Evolutionary conservation across 768 basidiomycete genomes (phyloP).

Genomic region (Kondoa subrosea): DNA sequence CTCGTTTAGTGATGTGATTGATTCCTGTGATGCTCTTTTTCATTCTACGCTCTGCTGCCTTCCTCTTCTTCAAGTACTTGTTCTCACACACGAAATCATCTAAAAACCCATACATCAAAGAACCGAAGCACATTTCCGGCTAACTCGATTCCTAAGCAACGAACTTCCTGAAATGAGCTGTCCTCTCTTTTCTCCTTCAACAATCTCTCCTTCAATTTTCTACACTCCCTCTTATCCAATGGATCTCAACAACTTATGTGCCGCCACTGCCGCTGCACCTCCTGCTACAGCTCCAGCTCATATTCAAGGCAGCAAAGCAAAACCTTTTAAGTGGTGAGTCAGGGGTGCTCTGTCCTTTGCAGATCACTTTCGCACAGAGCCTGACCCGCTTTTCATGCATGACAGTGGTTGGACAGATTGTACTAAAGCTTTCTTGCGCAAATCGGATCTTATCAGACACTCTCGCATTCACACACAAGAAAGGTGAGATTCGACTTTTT

Average conservation of each 20-base stretch:
- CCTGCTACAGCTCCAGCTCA: background rate
- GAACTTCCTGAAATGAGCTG: background rate
- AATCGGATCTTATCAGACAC: conserved; percentile 34
- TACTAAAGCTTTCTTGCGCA: conserved; percentile 33
- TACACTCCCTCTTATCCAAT: background rate
- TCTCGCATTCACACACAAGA: conserved; percentile 36
- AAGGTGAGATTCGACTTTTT: conserved; percentile 28
- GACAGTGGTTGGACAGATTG: conserved; percentile 22
- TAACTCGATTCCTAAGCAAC: too few relatives aligned
- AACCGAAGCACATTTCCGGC: background rate
- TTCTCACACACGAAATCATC: background rate
- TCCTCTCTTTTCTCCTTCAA: background rate
- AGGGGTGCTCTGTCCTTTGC: background rate
- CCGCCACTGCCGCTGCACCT: background rate
- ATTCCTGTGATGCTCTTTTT: too few relatives aligned
- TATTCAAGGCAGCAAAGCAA: background rate
- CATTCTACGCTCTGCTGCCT: too few relatives aligned
- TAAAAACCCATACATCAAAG: too few relatives aligned
- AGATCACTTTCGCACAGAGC: background rate
- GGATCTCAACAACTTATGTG: background rate
- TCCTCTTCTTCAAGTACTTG: background rate
- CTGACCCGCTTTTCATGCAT: background rate
- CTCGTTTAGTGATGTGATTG: too few relatives aligned
- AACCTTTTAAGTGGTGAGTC: background rate
- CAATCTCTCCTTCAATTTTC: background rate